A percentile compares a stretch with the other conserved stretches of the same genome.
These are phyloP conservation scores for Blakeslea trispora DNA, from an alignment of 371 early-diverging fungal species.

Conservation along the genomic window DNA sequence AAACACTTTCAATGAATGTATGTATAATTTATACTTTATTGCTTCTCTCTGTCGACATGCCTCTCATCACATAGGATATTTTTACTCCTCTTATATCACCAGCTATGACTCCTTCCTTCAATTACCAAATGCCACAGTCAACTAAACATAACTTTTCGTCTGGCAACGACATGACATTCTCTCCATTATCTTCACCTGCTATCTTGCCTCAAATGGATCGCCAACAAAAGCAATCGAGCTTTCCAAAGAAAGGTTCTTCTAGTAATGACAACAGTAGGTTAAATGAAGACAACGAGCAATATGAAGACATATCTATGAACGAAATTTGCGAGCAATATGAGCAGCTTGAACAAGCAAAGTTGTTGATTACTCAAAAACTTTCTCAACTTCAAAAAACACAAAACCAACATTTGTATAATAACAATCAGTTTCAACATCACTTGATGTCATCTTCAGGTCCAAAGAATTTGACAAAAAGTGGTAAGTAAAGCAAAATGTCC, in stretches of 20 bases:
- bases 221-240: slow-evolving; percentile 4
- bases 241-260: slow-evolving; percentile 6
- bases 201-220: slow-evolving; percentile 37
- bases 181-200: slow-evolving; percentile 66
- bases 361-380: slow-evolving; percentile 35
- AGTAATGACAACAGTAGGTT: neutral
- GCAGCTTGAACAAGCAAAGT: slow-evolving; percentile 35
- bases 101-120: slow-evolving; percentile 61
- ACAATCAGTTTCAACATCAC: slow-evolving; percentile 1
- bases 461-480: neutral
- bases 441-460: neutral
- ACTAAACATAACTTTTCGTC: slow-evolving; percentile 1
- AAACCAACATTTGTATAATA: slow-evolving; percentile 1
- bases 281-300: neutral
- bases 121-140: slow-evolving; percentile 28
- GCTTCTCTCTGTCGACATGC: neutral
- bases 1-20: slow-evolving; percentile 7
- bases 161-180: slow-evolving; percentile 49
- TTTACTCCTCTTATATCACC: slow-evolving; percentile 67
- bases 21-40: slow-evolving; percentile 7
- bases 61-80: slow-evolving; percentile 31
- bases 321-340: slow-evolving; percentile 46
- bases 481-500: no score
- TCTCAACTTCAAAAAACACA: slow-evolving; percentile 36
- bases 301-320: slow-evolving; percentile 25